Conservation (phyloP, 2,329 filamentous ascomycete species). For the Apiospora hydei region DNA sequence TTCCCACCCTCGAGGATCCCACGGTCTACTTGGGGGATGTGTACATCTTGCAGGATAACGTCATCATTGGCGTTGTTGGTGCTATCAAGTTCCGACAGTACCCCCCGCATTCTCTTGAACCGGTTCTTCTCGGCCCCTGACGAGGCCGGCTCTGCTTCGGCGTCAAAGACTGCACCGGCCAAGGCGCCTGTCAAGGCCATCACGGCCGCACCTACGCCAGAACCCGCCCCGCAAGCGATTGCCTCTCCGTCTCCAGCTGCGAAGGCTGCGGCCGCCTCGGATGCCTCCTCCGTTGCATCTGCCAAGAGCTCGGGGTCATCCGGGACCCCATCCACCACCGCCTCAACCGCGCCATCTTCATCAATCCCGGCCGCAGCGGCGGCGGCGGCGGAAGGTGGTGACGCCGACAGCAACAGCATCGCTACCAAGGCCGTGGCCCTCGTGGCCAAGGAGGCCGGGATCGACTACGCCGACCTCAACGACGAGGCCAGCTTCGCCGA, state of each 20-base stretch:
- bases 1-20: constrained; percentile 39
- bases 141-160: background rate
- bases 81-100: constrained; percentile 47
- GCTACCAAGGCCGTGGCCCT: constrained; percentile 38
- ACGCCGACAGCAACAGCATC: constrained; percentile 24
- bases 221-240: background rate
- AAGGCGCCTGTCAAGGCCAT: no score
- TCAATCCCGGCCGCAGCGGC: no score
- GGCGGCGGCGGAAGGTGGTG: no score
- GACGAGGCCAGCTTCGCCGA: constrained; percentile 44
- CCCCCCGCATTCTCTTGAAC: constrained; percentile 45
- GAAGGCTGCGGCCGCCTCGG: background rate
- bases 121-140: constrained; percentile 49
- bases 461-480: constrained; percentile 56
- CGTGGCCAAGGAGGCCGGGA: constrained; percentile 64
- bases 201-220: background rate
- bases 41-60: constrained; percentile 43
- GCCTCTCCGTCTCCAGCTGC: no score
- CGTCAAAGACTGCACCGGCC: no score
- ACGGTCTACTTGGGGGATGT: constrained; percentile 45
- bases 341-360: no score
- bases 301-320: no score
- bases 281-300: background rate
- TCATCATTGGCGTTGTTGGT: constrained; percentile 42
- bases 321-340: no score